Evolutionary conservation across 1,139 yeast species (phyloP).

Genomic region (Scheffersomyces quercinus): DNA sequence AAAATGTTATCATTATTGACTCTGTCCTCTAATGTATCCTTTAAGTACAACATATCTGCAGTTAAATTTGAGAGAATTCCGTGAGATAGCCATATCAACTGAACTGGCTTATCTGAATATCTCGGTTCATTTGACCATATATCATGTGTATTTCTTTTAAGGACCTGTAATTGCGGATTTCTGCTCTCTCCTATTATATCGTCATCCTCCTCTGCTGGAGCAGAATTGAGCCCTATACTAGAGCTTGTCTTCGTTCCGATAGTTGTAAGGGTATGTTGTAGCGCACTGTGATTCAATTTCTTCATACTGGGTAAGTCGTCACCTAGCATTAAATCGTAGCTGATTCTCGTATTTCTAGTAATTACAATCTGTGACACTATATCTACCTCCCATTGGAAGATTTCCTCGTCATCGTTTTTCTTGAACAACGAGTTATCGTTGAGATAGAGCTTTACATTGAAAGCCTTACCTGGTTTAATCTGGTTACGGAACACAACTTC

Average conservation of each 20-base stretch:
- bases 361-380: slow-evolving; percentile 23
- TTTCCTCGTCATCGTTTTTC: slow-evolving; percentile 9
- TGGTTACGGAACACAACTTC: slow-evolving; percentile 42
- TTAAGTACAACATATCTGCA: slow-evolving; percentile 26
- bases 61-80: slow-evolving; percentile 25
- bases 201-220: neutral
- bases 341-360: slow-evolving; percentile 17
- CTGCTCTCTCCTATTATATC: slow-evolving; percentile 7
- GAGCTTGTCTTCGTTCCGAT: slow-evolving; percentile 6
- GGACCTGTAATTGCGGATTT: slow-evolving; percentile 14
- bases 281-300: slow-evolving; percentile 28
- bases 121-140: slow-evolving; percentile 19
- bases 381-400: slow-evolving; percentile 22
- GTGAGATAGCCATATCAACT: slow-evolving; percentile 23
- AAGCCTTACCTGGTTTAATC: slow-evolving; percentile 65
- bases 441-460: slow-evolving; percentile 47
- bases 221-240: neutral
- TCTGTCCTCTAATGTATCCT: slow-evolving; percentile 17
- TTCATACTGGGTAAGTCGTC: slow-evolving; percentile 34
- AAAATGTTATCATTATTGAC: slow-evolving; percentile 17
- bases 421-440: slow-evolving; percentile 42
- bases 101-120: slow-evolving; percentile 16
- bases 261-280: slow-evolving; percentile 20
- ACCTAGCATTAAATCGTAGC: slow-evolving; percentile 23
- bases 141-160: slow-evolving; percentile 16